These are phyloP conservation scores for Vigna hirtella DNA, from an alignment of 306 rosid genomes.

Conservation along the genomic window DNA sequence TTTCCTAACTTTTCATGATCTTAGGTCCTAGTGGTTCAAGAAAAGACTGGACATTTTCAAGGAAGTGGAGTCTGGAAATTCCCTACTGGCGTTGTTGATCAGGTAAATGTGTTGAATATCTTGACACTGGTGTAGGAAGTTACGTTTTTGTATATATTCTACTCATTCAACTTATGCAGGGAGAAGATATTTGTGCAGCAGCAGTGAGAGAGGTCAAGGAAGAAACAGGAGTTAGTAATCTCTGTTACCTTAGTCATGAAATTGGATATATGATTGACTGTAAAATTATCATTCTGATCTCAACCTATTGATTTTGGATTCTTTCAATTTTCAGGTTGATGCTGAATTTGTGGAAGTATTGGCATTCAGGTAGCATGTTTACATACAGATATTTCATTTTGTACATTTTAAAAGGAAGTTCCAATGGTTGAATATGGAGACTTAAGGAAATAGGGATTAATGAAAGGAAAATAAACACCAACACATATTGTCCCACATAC, in stretches of 20 bases:
- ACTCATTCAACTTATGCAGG: conserved; percentile 56
- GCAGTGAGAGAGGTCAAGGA: conserved; percentile 88
- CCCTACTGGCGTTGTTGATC: conserved; percentile 87
- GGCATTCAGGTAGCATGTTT: conserved; percentile 72
- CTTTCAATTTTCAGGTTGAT: conserved; percentile 71
- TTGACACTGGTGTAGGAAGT: conserved; percentile 19
- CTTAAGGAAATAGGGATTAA: not conserved
- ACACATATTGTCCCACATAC: conserved; percentile 4
- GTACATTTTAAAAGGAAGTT: not conserved
- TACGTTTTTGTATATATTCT: conserved; percentile 31
- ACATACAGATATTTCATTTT: conserved; percentile 20
- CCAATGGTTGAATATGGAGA: conserved; percentile 26
- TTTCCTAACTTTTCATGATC: conserved; percentile 28
- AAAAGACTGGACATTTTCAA: conserved; percentile 65
- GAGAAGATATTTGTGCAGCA: conserved; percentile 83
- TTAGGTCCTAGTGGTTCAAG: conserved; percentile 87
- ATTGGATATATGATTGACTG: conserved; percentile 1
- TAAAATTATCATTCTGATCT: conserved; percentile 11
- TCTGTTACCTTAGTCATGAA: conserved; percentile 13
- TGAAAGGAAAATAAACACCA: not conserved
- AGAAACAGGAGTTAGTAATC: conserved; percentile 86
- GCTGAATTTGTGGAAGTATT: conserved; percentile 81
- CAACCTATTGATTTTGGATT: conserved; percentile 36
- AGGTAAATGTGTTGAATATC: conserved; percentile 54
- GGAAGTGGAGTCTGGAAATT: conserved; percentile 81